phyloP scores from a whole-genome alignment of 2,329 filamentous ascomycete genomes.

The Trichoderma arundinaceum region DNA sequence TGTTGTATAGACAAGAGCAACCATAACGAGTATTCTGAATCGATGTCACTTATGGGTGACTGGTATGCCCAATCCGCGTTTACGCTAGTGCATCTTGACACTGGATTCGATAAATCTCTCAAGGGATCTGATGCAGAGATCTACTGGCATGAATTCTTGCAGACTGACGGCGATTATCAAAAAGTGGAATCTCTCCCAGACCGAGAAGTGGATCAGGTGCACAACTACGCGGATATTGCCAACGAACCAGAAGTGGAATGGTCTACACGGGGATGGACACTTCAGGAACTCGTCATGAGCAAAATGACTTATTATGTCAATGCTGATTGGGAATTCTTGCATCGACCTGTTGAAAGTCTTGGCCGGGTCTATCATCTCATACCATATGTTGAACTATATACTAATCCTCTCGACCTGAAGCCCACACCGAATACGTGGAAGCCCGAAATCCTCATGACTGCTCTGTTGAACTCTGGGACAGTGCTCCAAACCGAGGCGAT shows the following conservation, averaged over 20 bases:
- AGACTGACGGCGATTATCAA: constrained; percentile 19
- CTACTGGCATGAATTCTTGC: constrained; percentile 14
- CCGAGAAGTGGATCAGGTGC: constrained; percentile 3
- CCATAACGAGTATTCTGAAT: constrained; percentile 25
- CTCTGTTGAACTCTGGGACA: constrained; percentile 6
- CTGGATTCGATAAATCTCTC: neutral
- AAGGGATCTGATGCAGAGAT: constrained; percentile 9
- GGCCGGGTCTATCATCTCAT: constrained; percentile 20
- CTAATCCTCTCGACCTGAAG: neutral
- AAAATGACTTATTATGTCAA: constrained; percentile 21
- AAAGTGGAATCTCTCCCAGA: constrained; percentile 1
- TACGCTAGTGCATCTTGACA: constrained; percentile 26
- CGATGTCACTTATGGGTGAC: constrained; percentile 30
- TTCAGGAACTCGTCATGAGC: constrained; percentile 24
- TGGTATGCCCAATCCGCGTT: constrained; percentile 30
- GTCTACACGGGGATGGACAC: constrained; percentile 24
- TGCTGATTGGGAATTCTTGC: constrained; percentile 19
- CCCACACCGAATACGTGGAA: neutral
- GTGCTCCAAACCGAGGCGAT: neutral
- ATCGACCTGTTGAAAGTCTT: constrained; percentile 13
- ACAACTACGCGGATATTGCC: constrained; percentile 11
- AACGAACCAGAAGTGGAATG: constrained; percentile 16
- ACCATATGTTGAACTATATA: constrained; percentile 17
- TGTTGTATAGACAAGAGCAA: constrained; percentile 31
- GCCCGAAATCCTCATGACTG: constrained; percentile 15